Conservation (phyloP, 805 yeast species). For the Maudiozyma saulgeensis region DNA sequence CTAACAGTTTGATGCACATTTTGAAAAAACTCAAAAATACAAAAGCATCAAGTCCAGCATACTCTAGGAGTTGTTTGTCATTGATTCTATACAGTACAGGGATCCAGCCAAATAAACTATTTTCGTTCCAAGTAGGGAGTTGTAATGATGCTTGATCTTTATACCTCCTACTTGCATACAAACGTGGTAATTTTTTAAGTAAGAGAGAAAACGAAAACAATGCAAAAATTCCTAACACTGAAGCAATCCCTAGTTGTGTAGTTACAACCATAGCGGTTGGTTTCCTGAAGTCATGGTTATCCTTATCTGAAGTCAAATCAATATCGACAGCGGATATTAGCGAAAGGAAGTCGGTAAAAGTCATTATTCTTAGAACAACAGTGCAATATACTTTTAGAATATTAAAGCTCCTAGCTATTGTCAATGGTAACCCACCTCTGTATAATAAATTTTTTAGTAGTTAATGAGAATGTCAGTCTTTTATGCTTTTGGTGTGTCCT, state of each 20-base stretch:
- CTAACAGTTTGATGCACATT: constrained; percentile 66
- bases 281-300: constrained; percentile 26
- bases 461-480: too few relatives aligned
- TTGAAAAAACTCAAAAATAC: constrained; percentile 87
- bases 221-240: constrained; percentile 57
- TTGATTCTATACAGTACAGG: constrained; percentile 50
- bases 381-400: too few relatives aligned
- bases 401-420: too few relatives aligned
- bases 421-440: too few relatives aligned
- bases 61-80: constrained; percentile 72
- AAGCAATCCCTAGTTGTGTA: constrained; percentile 68
- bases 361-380: neutral
- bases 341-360: neutral
- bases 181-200: constrained; percentile 64
- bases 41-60: constrained; percentile 90
- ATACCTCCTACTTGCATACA: constrained; percentile 68
- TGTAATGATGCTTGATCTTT: constrained; percentile 20
- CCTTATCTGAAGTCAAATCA: neutral
- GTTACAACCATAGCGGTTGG: constrained; percentile 51
- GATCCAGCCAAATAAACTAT: constrained; percentile 73
- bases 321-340: neutral
- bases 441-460: too few relatives aligned
- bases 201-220: constrained; percentile 60
- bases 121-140: constrained; percentile 29
- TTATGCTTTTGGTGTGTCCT: neutral